Conservation (phyloP, 257 asterid genomes). For the Hygrophila difformis region DNA sequence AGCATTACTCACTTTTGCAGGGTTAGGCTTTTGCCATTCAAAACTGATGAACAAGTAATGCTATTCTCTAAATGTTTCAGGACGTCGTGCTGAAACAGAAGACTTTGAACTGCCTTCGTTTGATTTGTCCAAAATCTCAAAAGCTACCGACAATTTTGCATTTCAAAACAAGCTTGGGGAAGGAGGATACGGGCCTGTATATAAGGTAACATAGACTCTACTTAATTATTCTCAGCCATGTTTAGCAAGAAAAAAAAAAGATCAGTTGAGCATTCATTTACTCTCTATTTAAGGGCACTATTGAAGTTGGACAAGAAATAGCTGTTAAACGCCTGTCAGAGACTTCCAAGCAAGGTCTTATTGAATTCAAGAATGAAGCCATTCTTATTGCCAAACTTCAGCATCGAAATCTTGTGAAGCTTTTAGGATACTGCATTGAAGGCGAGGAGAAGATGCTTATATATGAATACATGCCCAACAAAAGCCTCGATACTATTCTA, state of each 20-base stretch:
- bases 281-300: constrained; percentile 6
- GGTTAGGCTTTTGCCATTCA: background rate
- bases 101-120: constrained; percentile 16
- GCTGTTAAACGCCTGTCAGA: constrained; percentile 30
- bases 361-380: constrained; percentile 36
- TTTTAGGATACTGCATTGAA: constrained; percentile 29
- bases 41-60: background rate
- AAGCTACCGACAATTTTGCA: constrained; percentile 24
- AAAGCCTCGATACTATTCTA: constrained; percentile 24
- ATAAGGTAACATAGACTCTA: constrained; percentile 13
- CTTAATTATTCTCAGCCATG: background rate
- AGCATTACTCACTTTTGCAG: background rate
- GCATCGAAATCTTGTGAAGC: constrained; percentile 39
- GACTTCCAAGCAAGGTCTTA: constrained; percentile 29
- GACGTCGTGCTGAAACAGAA: constrained; percentile 4
- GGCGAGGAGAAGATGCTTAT: constrained; percentile 26
- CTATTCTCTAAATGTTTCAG: background rate
- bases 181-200: constrained; percentile 26
- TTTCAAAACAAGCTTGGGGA: constrained; percentile 17
- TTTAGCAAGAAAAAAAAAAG: background rate
- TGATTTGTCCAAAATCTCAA: constrained; percentile 3
- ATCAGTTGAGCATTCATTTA: no score
- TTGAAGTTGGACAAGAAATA: constrained; percentile 22
- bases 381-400: constrained; percentile 30
- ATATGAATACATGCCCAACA: constrained; percentile 27